phyloP scores from a whole-genome alignment of 2,329 filamentous ascomycete species.

The Ophiostoma quercus region DNA sequence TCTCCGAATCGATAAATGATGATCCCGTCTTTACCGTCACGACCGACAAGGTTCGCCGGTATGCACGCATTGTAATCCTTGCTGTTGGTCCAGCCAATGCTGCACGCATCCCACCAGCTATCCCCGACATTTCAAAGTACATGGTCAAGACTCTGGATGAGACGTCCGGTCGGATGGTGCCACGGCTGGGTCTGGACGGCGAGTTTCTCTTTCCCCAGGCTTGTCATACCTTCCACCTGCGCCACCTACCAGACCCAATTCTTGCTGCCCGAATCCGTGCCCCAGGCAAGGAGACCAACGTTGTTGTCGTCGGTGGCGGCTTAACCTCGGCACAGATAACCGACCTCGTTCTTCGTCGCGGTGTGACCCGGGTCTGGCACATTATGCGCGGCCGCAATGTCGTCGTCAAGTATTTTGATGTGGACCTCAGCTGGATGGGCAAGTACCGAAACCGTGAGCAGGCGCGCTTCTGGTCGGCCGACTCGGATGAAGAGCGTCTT shows the following conservation, averaged over 20 bases:
- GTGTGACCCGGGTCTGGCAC: slow-evolving; percentile 63
- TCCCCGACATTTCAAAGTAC: neutral
- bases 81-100: neutral
- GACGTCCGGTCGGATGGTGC: neutral
- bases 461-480: slow-evolving; percentile 70
- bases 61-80: neutral
- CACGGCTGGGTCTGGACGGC: slow-evolving; percentile 42
- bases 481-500: slow-evolving; percentile 63
- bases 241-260: slow-evolving; percentile 48
- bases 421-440: slow-evolving; percentile 72
- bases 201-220: slow-evolving; percentile 50
- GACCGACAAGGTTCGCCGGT: neutral
- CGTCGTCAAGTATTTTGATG: slow-evolving; percentile 69
- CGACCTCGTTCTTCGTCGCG: slow-evolving; percentile 59
- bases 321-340: slow-evolving; percentile 60
- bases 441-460: slow-evolving; percentile 77
- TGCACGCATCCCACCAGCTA: neutral
- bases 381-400: slow-evolving; percentile 54
- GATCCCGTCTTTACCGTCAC: slow-evolving; percentile 3
- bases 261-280: slow-evolving; percentile 50
- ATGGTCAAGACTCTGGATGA: neutral
- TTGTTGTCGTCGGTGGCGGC: neutral
- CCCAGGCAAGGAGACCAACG: slow-evolving; percentile 38
- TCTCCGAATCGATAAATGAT: neutral
- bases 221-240: slow-evolving; percentile 40